phyloP scores from a whole-genome alignment of 176 grass and related monocot genomes.

The Aegilops sharonensis region DNA sequence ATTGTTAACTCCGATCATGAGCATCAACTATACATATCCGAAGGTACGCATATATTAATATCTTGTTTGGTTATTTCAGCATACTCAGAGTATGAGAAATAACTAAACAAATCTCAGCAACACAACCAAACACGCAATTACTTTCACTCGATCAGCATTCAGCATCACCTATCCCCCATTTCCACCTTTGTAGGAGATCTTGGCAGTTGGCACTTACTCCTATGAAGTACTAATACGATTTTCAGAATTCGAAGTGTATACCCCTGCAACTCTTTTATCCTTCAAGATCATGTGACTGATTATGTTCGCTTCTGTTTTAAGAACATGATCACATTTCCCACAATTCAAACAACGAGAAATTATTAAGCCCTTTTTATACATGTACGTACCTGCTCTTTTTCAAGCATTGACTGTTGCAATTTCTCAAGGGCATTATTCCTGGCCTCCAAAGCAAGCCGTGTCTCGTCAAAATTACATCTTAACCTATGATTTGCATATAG shows the following conservation, averaged over 20 bases:
- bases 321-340: slow-evolving; percentile 28
- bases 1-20: slow-evolving; percentile 11
- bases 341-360: slow-evolving; percentile 37
- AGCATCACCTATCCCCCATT: neutral
- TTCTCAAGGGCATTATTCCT: slow-evolving; percentile 84
- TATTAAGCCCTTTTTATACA: slow-evolving; percentile 18
- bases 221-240: slow-evolving; percentile 12
- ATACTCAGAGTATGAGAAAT: neutral
- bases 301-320: neutral
- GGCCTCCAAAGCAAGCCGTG: slow-evolving; percentile 63
- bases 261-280: slow-evolving; percentile 7
- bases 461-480: slow-evolving; percentile 82
- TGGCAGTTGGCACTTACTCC: neutral
- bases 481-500: slow-evolving; percentile 61
- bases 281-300: neutral
- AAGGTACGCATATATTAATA: slow-evolving; percentile 13
- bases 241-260: slow-evolving; percentile 12
- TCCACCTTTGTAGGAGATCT: neutral
- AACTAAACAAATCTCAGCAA: slow-evolving; percentile 3
- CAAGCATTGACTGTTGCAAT: slow-evolving; percentile 72
- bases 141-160: neutral
- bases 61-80: slow-evolving; percentile 27
- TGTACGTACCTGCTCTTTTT: slow-evolving; percentile 90
- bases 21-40: slow-evolving; percentile 1
- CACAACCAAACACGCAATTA: slow-evolving; percentile 16